These are phyloP conservation scores for Pythium dissotocum DNA, from an alignment of 352 stramenopile genomes.

Conservation along the genomic window DNA sequence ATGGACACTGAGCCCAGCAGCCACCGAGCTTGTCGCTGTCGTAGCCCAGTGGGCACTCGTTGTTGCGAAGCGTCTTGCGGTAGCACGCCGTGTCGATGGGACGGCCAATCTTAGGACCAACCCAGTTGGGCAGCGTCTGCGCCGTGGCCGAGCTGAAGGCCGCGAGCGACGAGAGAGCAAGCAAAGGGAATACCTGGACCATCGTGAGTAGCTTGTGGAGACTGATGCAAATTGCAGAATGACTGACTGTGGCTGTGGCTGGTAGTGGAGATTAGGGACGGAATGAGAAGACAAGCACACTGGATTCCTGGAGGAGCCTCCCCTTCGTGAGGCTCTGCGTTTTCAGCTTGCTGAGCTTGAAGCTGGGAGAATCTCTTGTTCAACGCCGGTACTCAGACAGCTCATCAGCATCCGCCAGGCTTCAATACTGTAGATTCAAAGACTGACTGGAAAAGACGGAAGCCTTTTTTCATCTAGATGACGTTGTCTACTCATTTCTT, in stretches of 20 bases:
- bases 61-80: conserved; percentile 38
- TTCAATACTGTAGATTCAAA: background rate
- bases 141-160: background rate
- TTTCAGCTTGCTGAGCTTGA: background rate
- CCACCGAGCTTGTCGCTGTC: conserved; percentile 41
- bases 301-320: too few relatives aligned
- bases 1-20: conserved; percentile 63
- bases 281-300: background rate
- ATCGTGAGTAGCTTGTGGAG: background rate
- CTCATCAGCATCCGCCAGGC: background rate
- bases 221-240: background rate
- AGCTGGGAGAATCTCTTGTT: background rate
- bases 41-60: conserved; percentile 40
- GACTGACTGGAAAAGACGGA: background rate
- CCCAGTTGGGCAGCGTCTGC: conserved; percentile 27
- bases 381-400: background rate
- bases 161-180: background rate
- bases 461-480: background rate
- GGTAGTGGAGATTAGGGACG: background rate
- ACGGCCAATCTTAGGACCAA: conserved; percentile 24
- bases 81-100: conserved; percentile 42
- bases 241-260: background rate
- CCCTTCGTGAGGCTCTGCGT: background rate
- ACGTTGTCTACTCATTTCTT: background rate
- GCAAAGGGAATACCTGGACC: background rate